These are phyloP conservation scores for Debaryomyces nepalensis DNA, from an alignment of 1,139 yeast genomes.

Conservation along the genomic window DNA sequence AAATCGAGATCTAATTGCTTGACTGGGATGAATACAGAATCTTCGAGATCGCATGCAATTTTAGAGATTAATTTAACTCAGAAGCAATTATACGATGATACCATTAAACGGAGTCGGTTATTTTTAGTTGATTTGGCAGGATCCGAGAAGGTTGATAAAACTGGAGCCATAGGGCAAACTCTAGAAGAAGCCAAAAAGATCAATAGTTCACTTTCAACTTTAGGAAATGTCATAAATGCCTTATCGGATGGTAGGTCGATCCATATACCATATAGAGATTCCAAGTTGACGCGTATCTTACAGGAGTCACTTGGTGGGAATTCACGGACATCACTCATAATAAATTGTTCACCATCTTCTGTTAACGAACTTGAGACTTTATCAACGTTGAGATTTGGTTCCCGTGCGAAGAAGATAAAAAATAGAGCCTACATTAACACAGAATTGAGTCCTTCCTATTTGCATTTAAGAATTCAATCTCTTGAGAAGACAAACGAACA, in stretches of 20 bases:
- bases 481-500: conserved; percentile 54
- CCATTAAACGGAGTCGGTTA: conserved; percentile 66
- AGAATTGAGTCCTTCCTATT: conserved; percentile 63
- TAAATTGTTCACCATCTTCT: conserved; percentile 76
- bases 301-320: conserved; percentile 91
- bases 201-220: conserved; percentile 74
- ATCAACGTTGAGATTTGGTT: conserved; percentile 80
- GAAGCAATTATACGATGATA: conserved; percentile 57
- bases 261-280: conserved; percentile 81
- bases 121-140: conserved; percentile 89
- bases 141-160: conserved; percentile 81
- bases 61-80: conserved; percentile 70
- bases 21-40: conserved; percentile 75
- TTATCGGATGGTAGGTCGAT: conserved; percentile 70
- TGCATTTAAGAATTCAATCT: conserved; percentile 53
- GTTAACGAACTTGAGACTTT: conserved; percentile 70
- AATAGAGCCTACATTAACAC: conserved; percentile 72
- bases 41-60: conserved; percentile 84
- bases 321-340: conserved; percentile 76
- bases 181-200: conserved; percentile 86
- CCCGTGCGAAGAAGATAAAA: conserved; percentile 73
- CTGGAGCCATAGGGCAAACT: conserved; percentile 77
- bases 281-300: conserved; percentile 78
- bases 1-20: conserved; percentile 59
- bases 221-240: conserved; percentile 83